Base-by-base conservation (phyloP, 192 early-diverging fungal species). In the Gigaspora rosea region DNA sequence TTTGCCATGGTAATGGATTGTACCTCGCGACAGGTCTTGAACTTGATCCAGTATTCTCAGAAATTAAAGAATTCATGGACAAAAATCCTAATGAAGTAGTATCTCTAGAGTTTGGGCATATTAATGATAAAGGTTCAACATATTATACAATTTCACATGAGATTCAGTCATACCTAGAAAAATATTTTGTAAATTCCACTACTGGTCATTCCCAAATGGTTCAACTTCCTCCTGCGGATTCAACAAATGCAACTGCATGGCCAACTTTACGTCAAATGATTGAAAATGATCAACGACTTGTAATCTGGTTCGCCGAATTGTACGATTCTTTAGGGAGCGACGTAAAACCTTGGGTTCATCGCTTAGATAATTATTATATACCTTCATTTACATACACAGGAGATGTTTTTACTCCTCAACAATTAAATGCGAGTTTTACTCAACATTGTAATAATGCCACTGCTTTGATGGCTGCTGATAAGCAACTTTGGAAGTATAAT, bases 211-310 rank as follows among this genome's bases (percentile, higher is more conserved):
- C 41, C 7, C 41, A 41, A 41, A 41, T 41, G 41, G 3, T 41
- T 3, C 3, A 3, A 41, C 41, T 41, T 7, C 41, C 41, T 41
- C 7, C 41, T 41, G 7, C 41, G 7, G 7, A 47, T 50, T 59
- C 78, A 18, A 70, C 64, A 3, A 52, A 6, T 0, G 47, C 49
- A 46, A n/a, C 62, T n/a, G 27, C 51, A 9, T 84, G 79, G 79
- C 80, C 80, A 11, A 82, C 80, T 1, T 49, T 84, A 51, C 41
- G 83, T 16, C 63, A 81, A 11, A 82, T 84, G 81, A 84, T 84
- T 58, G 48, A 79, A 33, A 78, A 50, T 3, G 80, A 84, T 73
- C 52, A 80, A 52, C 33, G 83, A 46, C 35, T 84, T 35, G 77
- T 84, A 56, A 50, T 84, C 47, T 84, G 78, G 32, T 78, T 84